Evolutionary conservation across 768 basidiomycete species (phyloP), one percentile per base, ranked within the genome.

Genomic region (Boletus reticuloceps): DNA sequence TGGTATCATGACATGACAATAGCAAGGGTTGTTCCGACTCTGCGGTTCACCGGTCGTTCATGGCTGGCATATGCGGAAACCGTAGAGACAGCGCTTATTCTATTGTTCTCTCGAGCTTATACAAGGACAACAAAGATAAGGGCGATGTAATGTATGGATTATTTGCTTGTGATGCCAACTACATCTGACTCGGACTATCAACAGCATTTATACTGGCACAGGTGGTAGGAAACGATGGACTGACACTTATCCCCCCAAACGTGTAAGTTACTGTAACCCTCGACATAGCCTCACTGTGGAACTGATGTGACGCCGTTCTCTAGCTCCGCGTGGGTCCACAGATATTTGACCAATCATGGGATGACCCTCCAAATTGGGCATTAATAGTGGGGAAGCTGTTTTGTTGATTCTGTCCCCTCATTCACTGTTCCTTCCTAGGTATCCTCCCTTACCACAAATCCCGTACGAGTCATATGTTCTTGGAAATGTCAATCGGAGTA

Each of bases 381-480:
- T 50, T 70, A 40, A 46, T 53, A 6, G 69, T 71, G 40, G 11
- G 63, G 5, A 37, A n/a, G 27, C 17, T 17, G 10, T 25, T 51
- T 6, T 8, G 4, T 27, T 13, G 10, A 12, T 2, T 31, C 4
- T 17, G 13, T 50, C 37, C n/a, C 46, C 34, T 44, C 29, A 20
- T 44, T 39, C 29, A 36, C 34, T 9, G 6, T 29, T 11, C 17
- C 5, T 27, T 47, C 38, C 42, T 29, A 71, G 72, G 16, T 46
- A 19, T 71, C 72, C 3, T 47, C 19, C n/a, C 13, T 39, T 0
- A 67, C 62, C 13, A 53, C 55, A 34, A 54, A 59, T 0, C 64
- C 66, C 1, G 50, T 71, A 9, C 60, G 70, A n/a, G 64, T 73
- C 16, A 32, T 71, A 32, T 60, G 70, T 17, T 67, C 70, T 9